phyloP scores from a whole-genome alignment of 148 eudicot genomes.

The Selenicereus undatus region DNA sequence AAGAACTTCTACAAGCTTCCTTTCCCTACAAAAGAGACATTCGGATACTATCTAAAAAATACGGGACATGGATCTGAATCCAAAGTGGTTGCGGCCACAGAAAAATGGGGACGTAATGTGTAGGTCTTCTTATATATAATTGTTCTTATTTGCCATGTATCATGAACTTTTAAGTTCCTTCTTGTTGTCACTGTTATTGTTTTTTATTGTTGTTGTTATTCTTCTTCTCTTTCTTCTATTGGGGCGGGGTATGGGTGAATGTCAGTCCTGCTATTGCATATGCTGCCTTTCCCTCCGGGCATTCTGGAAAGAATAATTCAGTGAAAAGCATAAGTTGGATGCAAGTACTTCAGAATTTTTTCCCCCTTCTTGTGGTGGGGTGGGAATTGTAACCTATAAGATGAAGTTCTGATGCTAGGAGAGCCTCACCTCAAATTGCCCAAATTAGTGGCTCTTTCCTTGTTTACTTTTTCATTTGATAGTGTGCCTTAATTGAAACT shows the following conservation, averaged over 20 bases:
- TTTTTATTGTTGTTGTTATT: too few relatives aligned
- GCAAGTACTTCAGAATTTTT: too few relatives aligned
- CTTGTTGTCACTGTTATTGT: background rate
- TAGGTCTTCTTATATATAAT: constrained; percentile 30
- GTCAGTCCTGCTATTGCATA: background rate
- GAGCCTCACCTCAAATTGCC: too few relatives aligned
- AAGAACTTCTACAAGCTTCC: constrained; percentile 80
- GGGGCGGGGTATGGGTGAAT: background rate
- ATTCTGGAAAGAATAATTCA: background rate
- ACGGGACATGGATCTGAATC: constrained; percentile 93
- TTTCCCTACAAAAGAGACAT: constrained; percentile 81
- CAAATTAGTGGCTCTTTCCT: too few relatives aligned
- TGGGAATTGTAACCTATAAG: too few relatives aligned
- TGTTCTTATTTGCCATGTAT: background rate
- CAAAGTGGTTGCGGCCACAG: constrained; percentile 66
- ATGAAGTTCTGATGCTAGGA: too few relatives aligned
- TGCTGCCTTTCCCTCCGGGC: background rate
- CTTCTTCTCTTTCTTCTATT: background rate
- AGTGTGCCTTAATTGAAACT: too few relatives aligned
- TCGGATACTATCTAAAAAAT: constrained; percentile 78
- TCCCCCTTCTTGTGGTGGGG: background rate
- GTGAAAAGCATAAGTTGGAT: background rate
- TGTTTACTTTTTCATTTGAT: too few relatives aligned
- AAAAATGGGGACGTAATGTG: constrained; percentile 96
- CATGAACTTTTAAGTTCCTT: background rate